Conservation (phyloP, 2,329 filamentous ascomycete genomes). For the Cordyceps farinosa region DNA sequence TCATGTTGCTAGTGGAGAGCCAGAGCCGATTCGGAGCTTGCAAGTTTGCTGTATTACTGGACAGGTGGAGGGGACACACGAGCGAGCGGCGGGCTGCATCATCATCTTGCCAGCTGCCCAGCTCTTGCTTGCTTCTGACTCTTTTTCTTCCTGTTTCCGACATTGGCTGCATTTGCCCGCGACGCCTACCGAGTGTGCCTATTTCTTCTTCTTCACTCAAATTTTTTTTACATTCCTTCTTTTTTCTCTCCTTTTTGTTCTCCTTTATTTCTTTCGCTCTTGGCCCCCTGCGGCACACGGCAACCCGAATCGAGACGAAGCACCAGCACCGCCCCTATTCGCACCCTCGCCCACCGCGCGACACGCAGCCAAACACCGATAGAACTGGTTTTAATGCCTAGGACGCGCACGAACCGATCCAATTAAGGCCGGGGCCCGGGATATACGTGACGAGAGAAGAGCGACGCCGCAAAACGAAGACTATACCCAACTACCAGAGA, state of each 20-base stretch:
- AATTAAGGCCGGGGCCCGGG: not conserved
- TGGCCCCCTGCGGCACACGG: not conserved
- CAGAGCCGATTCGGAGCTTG: not conserved
- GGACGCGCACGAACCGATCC: not conserved
- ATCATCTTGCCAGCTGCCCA: slow-evolving; percentile 1
- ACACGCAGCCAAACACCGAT: not conserved
- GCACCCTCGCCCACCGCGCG: not conserved
- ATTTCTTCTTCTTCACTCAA: not conserved
- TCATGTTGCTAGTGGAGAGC: not conserved
- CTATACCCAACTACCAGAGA: not conserved
- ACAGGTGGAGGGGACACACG: not conserved
- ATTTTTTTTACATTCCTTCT: not conserved
- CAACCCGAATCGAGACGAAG: not conserved
- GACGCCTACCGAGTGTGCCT: not conserved
- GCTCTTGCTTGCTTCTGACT: not conserved
- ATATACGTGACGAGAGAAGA: slow-evolving; percentile 1
- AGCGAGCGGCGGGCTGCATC: not conserved
- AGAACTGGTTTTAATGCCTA: slow-evolving; percentile 11
- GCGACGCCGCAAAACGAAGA: not conserved
- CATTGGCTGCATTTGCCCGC: not conserved
- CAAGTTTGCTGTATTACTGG: not conserved
- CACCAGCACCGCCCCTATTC: slow-evolving; percentile 4
- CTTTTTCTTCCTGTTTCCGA: not conserved
- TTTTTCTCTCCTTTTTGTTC: not conserved
- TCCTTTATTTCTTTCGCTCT: not conserved